phyloP scores from a whole-genome alignment of 192 early-diverging fungal species.

The Fimicolochytrium jonesii region DNA sequence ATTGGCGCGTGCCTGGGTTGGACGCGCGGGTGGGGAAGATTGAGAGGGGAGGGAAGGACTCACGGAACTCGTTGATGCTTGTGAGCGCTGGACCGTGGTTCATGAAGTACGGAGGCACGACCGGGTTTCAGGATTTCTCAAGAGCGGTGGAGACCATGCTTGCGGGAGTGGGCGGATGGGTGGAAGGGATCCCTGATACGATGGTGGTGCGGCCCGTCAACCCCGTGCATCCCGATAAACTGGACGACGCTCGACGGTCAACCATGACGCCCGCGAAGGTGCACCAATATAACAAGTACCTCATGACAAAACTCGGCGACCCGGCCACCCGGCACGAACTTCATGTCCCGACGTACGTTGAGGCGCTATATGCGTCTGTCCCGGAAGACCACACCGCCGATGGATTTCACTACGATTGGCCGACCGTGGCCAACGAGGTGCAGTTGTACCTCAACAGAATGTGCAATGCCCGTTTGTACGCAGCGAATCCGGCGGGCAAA shows the following conservation, averaged over 20 bases:
- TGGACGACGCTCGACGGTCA: constrained; percentile 41
- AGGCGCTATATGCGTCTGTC: constrained; percentile 31
- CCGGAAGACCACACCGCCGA: constrained; percentile 48
- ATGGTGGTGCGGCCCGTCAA: constrained; percentile 25
- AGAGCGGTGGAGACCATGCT: background rate
- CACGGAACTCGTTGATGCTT: constrained; percentile 48
- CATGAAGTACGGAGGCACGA: constrained; percentile 45
- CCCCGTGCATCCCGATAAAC: constrained; percentile 28
- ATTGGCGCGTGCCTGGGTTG: background rate
- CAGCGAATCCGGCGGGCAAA: constrained; percentile 34
- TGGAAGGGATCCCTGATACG: constrained; percentile 5
- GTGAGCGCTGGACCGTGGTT: constrained; percentile 59
- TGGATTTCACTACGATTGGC: constrained; percentile 63
- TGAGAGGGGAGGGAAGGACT: background rate
- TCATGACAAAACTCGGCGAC: background rate
- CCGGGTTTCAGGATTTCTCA: constrained; percentile 36
- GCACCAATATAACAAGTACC: constrained; percentile 44
- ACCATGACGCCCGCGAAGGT: constrained; percentile 48
- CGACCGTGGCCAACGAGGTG: constrained; percentile 46
- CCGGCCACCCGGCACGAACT: background rate
- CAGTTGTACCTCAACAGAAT: constrained; percentile 58
- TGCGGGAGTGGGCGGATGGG: background rate
- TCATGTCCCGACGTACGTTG: constrained; percentile 24
- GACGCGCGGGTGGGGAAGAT: constrained; percentile 1
- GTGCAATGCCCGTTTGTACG: constrained; percentile 48